Evolutionary conservation across 257 asterid species (phyloP), one percentile per base, ranked within the genome.

Genomic region (Dorcoceras hygrometricum): DNA sequence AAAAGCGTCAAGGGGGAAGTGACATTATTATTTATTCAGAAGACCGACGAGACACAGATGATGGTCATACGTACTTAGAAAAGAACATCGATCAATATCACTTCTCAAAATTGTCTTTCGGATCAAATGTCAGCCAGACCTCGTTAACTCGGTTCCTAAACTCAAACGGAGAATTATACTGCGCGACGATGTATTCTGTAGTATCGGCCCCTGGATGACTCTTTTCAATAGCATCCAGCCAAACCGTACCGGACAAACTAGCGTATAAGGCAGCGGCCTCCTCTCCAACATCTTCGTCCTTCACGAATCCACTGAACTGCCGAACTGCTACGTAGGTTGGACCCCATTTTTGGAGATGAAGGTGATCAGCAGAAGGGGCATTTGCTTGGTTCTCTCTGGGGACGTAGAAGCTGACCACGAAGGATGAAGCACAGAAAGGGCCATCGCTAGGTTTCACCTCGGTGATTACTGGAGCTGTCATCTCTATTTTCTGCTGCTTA

Each of bases 161-260:
- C 83, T 91, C 98, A 57, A 91, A 91, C 0, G 96, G 96, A 5
- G 98, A 89, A 62, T 89, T 91, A 69, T 89, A 91, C 75, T 84
- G 95, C 1, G 95, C 96, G 1, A 89, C 89, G 18, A 79, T 82
- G 78, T 89, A 91, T 12, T 79, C 32, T 0, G 87, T 76, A 1
- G 80, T 22, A 5, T 22, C 65, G 36, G 81, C 89, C 23, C 81
- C 82, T 0, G 73, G 70, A 19, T 71, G 83, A 81, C 79, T 74
- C 69, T 77, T 81, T 6, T 76, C 79, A 4, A 91, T 70, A 34
- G 89, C 90, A 3, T 81, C 84, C 0, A 48, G 67, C 95, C 96
- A 91, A 24, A 55, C 61, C 1, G 98, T 87, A 26, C 91, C 95
- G 0, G 79, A 70, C 48, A 91, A 43, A 54, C 86, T 84, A 7